Percentiles rank a stretch among this genome's conserved stretches.
These are phyloP conservation scores for Penicillium samsonianum DNA, from an alignment of 495 filamentous ascomycete species.

Conservation along the genomic window DNA sequence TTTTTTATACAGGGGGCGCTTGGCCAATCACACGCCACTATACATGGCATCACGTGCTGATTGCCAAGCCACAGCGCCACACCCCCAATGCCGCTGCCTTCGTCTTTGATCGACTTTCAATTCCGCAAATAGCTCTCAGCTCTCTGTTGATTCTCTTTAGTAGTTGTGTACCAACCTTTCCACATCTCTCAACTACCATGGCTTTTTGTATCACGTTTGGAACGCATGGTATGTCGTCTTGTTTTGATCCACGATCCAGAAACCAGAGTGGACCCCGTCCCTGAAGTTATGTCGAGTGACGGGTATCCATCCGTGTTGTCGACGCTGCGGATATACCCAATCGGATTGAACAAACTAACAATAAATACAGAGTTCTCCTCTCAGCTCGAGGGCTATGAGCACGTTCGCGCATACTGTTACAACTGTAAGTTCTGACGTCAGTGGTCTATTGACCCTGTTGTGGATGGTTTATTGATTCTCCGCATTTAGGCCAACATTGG, in stretches of 20 bases:
- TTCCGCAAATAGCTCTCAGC: constrained; percentile 8
- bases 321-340: constrained; percentile 6
- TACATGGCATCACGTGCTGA: constrained; percentile 25
- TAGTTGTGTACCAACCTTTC: background rate
- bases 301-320: constrained; percentile 23
- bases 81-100: constrained; percentile 30
- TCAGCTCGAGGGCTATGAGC: constrained; percentile 55
- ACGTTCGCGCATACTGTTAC: constrained; percentile 55
- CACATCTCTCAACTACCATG: constrained; percentile 33
- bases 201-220: constrained; percentile 60
- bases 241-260: constrained; percentile 13
- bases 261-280: constrained; percentile 8
- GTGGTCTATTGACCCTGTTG: background rate
- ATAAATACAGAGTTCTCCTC: constrained; percentile 49
- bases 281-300: constrained; percentile 6
- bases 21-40: constrained; percentile 21
- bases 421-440: constrained; percentile 45
- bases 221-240: constrained; percentile 46
- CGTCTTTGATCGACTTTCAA: constrained; percentile 16
- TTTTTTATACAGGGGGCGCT: background rate
- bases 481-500: constrained; percentile 48
- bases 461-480: background rate
- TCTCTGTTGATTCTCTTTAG: constrained; percentile 1
- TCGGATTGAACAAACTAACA: constrained; percentile 11
- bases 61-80: constrained; percentile 34